Conservation (phyloP, 2,329 filamentous ascomycete genomes). For the Ophiostoma australiae region DNA sequence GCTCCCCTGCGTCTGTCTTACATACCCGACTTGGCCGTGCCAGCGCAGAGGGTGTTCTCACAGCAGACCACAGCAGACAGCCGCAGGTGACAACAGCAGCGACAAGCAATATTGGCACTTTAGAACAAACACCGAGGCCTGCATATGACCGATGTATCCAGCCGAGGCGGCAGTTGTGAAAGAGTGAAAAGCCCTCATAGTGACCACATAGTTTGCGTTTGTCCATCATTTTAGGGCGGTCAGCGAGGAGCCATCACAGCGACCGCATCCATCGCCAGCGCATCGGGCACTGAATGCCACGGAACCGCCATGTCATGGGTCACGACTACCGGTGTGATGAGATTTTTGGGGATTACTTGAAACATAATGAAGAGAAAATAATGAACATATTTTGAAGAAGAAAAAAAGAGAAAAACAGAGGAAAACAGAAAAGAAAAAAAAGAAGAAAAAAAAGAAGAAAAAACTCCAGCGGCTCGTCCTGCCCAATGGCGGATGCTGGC, state of each 20-base stretch:
- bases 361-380: not conserved
- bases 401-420: not conserved
- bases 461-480: not conserved
- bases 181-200: not conserved
- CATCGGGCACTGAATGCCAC: not conserved
- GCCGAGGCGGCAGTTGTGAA: not conserved
- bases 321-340: constrained; percentile 1
- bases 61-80: too few species aligned
- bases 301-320: not conserved
- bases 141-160: not conserved
- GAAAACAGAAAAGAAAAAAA: too few species aligned
- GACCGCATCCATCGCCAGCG: not conserved
- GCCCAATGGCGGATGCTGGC: not conserved
- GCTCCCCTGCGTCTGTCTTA: not conserved
- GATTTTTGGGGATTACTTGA: not conserved
- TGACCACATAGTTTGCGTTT: not conserved
- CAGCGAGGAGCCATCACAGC: not conserved
- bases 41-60: too few species aligned
- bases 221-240: not conserved
- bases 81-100: too few species aligned
- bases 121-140: not conserved
- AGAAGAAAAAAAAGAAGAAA: not conserved
- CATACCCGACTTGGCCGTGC: too few species aligned
- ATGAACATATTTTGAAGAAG: not conserved
- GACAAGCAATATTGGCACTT: not conserved